These are phyloP conservation scores for Ogataea siamensis DNA, from an alignment of 805 yeast genomes.

Conservation along the genomic window DNA sequence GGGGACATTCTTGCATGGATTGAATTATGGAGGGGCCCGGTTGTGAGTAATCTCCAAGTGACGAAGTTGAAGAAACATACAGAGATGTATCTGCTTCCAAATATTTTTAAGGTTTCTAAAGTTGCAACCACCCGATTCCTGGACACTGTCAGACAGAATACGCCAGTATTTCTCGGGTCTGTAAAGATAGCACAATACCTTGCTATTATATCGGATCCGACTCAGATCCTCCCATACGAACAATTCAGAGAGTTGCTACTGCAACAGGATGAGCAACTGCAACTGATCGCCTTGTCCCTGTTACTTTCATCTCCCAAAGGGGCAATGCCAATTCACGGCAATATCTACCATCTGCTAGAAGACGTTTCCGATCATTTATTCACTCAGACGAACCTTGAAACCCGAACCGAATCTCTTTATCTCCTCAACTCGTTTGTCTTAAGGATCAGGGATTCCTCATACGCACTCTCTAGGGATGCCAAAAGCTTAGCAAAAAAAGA, in stretches of 20 bases:
- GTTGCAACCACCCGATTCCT: conserved; percentile 35
- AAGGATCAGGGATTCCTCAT: conserved; percentile 67
- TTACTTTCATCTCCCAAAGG: conserved; percentile 60
- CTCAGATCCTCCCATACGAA: conserved; percentile 21
- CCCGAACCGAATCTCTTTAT: conserved; percentile 64
- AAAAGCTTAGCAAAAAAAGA: conserved; percentile 38
- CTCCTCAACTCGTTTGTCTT: conserved; percentile 58
- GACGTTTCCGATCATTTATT: conserved; percentile 49
- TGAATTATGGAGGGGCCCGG: conserved; percentile 46
- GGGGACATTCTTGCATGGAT: conserved; percentile 44
- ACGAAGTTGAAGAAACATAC: conserved; percentile 43
- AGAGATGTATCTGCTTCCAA: conserved; percentile 60
- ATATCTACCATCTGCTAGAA: conserved; percentile 43
- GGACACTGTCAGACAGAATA: conserved; percentile 24
- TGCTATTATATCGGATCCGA: conserved; percentile 50
- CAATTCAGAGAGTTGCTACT: conserved; percentile 40
- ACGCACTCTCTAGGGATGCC: conserved; percentile 53
- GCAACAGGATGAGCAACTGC: conserved; percentile 37
- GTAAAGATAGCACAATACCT: conserved; percentile 64
- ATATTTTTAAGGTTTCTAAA: conserved; percentile 53
- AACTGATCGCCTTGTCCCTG: conserved; percentile 60
- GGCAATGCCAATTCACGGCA: conserved; percentile 51
- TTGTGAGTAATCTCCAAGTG: conserved; percentile 36
- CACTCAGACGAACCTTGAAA: conserved; percentile 65
- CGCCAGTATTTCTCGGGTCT: conserved; percentile 49